phyloP scores from a whole-genome alignment of 257 asterid species.

The Solanum commersonii region DNA sequence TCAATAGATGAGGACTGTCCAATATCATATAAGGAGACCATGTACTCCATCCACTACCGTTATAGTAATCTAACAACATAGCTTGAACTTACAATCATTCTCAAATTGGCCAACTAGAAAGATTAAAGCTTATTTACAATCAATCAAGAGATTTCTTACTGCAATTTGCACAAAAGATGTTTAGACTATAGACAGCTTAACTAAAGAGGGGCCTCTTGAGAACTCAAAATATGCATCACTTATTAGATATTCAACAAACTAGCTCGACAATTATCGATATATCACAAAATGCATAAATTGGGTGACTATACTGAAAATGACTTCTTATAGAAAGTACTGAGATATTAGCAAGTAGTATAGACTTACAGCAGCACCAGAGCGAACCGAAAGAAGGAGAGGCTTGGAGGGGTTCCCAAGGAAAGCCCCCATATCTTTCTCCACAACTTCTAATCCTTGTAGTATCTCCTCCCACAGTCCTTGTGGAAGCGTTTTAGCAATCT shows the following conservation, averaged over 20 bases:
- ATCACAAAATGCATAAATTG: background rate
- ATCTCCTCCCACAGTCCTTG: slow-evolving; percentile 82
- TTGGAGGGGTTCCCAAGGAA: slow-evolving; percentile 68
- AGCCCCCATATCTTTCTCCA: slow-evolving; percentile 85
- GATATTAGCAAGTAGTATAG: background rate
- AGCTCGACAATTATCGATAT: background rate
- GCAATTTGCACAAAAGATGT: background rate
- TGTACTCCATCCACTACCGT: background rate
- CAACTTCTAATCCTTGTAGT: slow-evolving; percentile 46
- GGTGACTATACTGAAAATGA: background rate
- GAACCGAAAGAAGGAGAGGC: slow-evolving; percentile 86
- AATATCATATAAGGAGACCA: background rate
- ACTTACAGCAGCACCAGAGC: slow-evolving; percentile 92
- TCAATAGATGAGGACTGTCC: background rate
- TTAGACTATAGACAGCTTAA: background rate
- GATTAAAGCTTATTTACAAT: background rate
- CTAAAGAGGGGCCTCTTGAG: background rate
- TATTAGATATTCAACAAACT: background rate
- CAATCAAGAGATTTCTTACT: background rate
- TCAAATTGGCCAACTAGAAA: background rate
- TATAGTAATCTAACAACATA: background rate
- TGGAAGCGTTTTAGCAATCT: slow-evolving; percentile 59
- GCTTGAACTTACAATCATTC: background rate
- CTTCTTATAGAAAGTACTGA: background rate
- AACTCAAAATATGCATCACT: background rate